Evolutionary conservation across 169 alveolate species (phyloP), one percentile per base, ranked within the genome.

Genomic region (Plasmodium knowlesi): DNA sequence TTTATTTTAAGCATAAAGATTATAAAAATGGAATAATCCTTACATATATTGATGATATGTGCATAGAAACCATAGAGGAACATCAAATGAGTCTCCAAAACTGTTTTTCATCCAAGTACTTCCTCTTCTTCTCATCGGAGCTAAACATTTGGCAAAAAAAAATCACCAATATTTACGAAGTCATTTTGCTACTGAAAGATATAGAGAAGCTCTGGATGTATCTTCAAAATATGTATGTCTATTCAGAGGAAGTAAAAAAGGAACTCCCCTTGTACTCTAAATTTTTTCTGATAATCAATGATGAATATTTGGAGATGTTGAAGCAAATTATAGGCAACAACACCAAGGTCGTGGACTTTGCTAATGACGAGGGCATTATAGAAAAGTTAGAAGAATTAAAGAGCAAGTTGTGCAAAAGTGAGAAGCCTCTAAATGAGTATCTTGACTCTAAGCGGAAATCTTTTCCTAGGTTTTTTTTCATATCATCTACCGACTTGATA

Each of bases 381-480:
- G 94, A 94, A 22, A 96, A 96, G 96, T 96, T 98, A 54, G 99
- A 98, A 96, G 97, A 95, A 86, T 98, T 97, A 5, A 98, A 98
- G 93, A 96, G 92, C 70, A 97, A 97, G 89, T 95, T 98, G 72
- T 97, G 97, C 54, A 96, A 98, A 92, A 98, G 99, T 95, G 99
- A 99, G 96, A 98, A 98, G 93, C 99, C 99, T 1, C 96, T 99
- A 84, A 98, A 99, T 92, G 99, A 98, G 86, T 99, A 98, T 97
- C 97, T 99, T 98, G 99, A 99, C 95, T 96, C 98, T 34, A 99
- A 99, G 93, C 97, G 99, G 93, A 97, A 98, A 93, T 98, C 98
- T 89, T 99, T 99, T 95, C 99, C 99, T 46, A 98, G 99, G 78
- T 99, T 99, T 96, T 99, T 98, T 93, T 99, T 99, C 97, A 98